Conservation (phyloP, 208 protist genomes). For the Kentomonas sorsogonicus region DNA sequence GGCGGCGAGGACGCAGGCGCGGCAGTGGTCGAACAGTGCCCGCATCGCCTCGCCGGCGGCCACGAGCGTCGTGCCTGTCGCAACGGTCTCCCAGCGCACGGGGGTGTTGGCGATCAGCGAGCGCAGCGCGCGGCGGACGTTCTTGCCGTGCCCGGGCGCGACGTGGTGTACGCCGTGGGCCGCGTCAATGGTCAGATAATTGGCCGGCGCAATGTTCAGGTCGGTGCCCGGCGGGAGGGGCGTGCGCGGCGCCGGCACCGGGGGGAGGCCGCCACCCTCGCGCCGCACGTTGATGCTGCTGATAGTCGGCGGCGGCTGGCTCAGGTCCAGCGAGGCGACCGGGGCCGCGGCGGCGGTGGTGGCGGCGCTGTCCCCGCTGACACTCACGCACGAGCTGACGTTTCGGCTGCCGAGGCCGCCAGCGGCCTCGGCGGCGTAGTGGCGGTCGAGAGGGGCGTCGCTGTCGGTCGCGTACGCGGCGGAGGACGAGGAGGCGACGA, state of each 20-base stretch:
- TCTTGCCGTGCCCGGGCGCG: slow-evolving; percentile 67
- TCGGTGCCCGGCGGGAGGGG: slow-evolving; percentile 58
- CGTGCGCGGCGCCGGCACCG: slow-evolving; percentile 47
- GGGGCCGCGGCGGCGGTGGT: slow-evolving; percentile 7
- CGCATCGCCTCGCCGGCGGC: slow-evolving; percentile 69
- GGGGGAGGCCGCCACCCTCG: slow-evolving; percentile 47
- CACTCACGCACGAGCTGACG: no score
- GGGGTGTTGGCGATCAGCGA: slow-evolving; percentile 50
- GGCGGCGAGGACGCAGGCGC: slow-evolving; percentile 32
- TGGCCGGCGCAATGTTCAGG: slow-evolving; percentile 61
- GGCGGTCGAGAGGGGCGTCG: no score
- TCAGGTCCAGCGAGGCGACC: no score
- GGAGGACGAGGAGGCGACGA: no score
- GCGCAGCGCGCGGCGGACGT: slow-evolving; percentile 50
- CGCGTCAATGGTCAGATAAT: slow-evolving; percentile 64
- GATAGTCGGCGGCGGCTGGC: slow-evolving; percentile 7
- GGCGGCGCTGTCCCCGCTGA: no score
- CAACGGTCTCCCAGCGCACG: slow-evolving; percentile 48
- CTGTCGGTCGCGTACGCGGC: no score
- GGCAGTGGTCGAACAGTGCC: slow-evolving; percentile 59
- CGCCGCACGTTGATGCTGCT: slow-evolving; percentile 57
- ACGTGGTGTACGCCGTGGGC: slow-evolving; percentile 71
- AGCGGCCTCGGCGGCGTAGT: no score
- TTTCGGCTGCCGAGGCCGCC: no score
- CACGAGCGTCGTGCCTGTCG: slow-evolving; percentile 49